phyloP scores from a whole-genome alignment of 306 rosid genomes.

The Acacia melanoxylon region DNA sequence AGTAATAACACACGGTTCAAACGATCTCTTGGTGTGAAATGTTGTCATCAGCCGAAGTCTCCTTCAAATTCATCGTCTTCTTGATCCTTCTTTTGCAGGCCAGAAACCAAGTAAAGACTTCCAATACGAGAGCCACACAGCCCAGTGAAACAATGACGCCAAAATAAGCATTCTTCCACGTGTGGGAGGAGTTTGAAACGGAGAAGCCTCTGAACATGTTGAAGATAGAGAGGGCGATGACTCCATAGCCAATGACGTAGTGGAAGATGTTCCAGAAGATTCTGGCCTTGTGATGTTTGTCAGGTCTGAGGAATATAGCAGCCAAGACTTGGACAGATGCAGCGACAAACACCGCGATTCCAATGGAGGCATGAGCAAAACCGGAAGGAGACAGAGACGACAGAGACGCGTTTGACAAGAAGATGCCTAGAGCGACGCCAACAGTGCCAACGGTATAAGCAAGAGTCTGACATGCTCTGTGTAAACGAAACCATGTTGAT shows the following conservation, averaged over 20 bases:
- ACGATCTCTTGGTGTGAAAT: no score
- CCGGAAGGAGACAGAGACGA: no score
- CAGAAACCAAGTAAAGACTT: no score
- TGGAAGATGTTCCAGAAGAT: no score
- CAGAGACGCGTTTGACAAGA: not conserved
- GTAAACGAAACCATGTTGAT: slow-evolving; percentile 17
- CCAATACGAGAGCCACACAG: no score
- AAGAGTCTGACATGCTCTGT: slow-evolving; percentile 5
- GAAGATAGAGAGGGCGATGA: no score
- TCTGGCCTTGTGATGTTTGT: slow-evolving; percentile 9
- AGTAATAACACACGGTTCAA: no score
- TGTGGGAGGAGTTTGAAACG: not conserved
- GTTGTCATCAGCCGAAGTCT: not conserved
- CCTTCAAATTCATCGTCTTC: no score
- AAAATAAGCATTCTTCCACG: not conserved
- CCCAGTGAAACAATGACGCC: no score
- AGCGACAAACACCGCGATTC: not conserved
- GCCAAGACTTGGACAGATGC: slow-evolving; percentile 8
- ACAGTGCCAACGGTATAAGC: not conserved
- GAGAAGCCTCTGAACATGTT: slow-evolving; percentile 31
- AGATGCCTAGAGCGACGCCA: not conserved
- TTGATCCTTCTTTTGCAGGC: no score
- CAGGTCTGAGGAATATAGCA: slow-evolving; percentile 5
- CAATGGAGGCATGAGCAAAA: no score
- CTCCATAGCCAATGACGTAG: no score